Evolutionary conservation across 1,284 basidiomycete genomes (phyloP), one percentile per base, ranked within the genome.

Genomic region (Cryptococcus sp.): DNA sequence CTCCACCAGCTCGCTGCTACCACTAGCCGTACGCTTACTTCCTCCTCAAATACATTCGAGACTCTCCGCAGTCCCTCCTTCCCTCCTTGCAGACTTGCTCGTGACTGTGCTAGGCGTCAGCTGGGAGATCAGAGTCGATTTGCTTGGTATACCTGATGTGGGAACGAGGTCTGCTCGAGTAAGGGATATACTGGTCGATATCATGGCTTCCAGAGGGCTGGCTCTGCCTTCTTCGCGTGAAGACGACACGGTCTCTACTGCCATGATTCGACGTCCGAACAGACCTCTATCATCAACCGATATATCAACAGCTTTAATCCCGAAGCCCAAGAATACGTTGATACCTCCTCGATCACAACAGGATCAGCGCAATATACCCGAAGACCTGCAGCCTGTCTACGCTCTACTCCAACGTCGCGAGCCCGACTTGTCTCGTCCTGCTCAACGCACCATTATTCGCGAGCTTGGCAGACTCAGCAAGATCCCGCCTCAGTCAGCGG

Each of bases 401-500:
- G 55, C 57, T 0, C 45, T 64, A 5, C 55, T 70, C 6, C 40
- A 54, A 20, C 26, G 38, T 23, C 66, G 73, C 17, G 29, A 51
- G 25, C 34, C 56, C 11, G 71, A 74, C 49, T 53, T 77, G 0
- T 64, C 68, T 16, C 39, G 52, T 3, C 55, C 62, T 0, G 75
- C 68, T 1, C 39, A 56, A 10, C 61, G 70, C 23, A 66, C 73
- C 2, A 52, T 74, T 46, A 51, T 34, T 0, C 62, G 74, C 3
- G 75, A 77, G 48, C 63, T 77, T 29, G 49, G 49, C 0, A 53
- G 74, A 13, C 62, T 77, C 13, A 45, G 39, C 43, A 73, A 70
- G 55, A 74, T 77, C 23, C 72, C 73, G 1, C 66, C 69, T 15
- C 74, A 75, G 53, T 70, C 70, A 0, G 73, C 73, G 6, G 75